Base-by-base conservation (phyloP, 805 yeast genomes). In the Candida palmyrensis region DNA sequence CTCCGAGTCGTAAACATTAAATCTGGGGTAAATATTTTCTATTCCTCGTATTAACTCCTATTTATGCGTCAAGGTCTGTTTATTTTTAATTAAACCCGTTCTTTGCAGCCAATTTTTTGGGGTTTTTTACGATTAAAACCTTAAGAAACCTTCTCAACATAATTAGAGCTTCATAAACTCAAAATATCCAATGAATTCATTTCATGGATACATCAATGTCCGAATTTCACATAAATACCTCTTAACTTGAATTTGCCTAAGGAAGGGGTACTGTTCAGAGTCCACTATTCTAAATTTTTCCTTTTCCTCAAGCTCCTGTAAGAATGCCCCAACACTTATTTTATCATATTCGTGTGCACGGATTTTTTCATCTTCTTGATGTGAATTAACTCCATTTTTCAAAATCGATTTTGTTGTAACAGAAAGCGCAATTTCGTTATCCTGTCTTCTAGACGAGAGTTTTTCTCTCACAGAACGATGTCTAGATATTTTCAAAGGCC, bases 371-470 rank as follows among this genome's bases (percentile, higher is more conserved):
- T n/a, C 20, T 18, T 12, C 30, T 16, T 28, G 24, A 16, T 12
- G 17, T 9, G 6, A 9, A 17, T 28, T 28, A 11, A 5, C 11
- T 15, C 20, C 20, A 11, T 28, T 28, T 18, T 28, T 28, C 30
- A 28, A 28, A 15, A 28, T 28, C 13, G 30, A 28, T 16, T 16
- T 28, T 6, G 21, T 10, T n/a, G n/a, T n/a, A n/a, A n/a, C n/a
- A n/a, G n/a, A n/a, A n/a, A n/a, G n/a, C n/a, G n/a, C n/a, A 18
- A 18, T 18, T 5, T 4, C 21, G 11, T 12, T 13, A 16, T n/a
- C 18, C 6, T 6, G 6, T 15, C 29, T 27, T 12, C 30, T 14
- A 7, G 11, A 24, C 6, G 14, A 6, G 6, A 16, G 6, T 24
- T 24, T 24, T 7, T 12, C 27, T 24, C 11, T 24, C 8, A 6